These are phyloP conservation scores for Penicillium daleae DNA, from an alignment of 495 filamentous ascomycete species.

Conservation along the genomic window DNA sequence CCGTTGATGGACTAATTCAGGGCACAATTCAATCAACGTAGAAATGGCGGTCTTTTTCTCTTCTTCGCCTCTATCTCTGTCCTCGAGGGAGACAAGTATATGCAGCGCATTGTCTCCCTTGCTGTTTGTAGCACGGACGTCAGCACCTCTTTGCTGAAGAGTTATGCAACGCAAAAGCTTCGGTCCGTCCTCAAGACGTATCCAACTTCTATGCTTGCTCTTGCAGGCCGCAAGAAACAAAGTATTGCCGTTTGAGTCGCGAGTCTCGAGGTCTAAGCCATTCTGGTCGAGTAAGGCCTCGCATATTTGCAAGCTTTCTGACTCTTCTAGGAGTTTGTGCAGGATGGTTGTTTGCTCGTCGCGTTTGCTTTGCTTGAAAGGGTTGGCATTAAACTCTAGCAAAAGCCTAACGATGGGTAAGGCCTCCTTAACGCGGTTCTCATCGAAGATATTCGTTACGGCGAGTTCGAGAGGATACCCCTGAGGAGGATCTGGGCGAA, in stretches of 20 bases:
- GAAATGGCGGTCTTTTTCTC: background rate
- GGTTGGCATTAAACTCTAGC: constrained; percentile 6
- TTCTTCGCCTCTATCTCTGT: background rate
- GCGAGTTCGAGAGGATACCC: constrained; percentile 2
- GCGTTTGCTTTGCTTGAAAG: constrained; percentile 7
- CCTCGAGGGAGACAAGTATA: background rate
- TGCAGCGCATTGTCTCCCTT: constrained; percentile 6
- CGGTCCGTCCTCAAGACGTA: background rate
- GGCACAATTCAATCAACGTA: background rate
- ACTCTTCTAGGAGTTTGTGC: background rate
- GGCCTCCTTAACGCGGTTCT: background rate
- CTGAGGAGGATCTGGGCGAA: background rate
- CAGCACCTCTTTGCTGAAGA: background rate
- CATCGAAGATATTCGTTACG: background rate
- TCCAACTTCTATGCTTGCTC: background rate
- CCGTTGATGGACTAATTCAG: background rate
- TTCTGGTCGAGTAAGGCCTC: background rate
- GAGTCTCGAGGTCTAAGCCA: constrained; percentile 5
- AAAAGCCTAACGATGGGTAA: background rate
- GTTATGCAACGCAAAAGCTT: background rate
- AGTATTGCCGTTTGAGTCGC: constrained; percentile 2
- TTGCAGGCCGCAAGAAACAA: constrained; percentile 10
- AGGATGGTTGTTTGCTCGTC: background rate
- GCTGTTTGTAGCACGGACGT: background rate
- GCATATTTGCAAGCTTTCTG: background rate